Conservation (phyloP, 176 grass and related monocot genomes). For the Ensete glaucum region DNA sequence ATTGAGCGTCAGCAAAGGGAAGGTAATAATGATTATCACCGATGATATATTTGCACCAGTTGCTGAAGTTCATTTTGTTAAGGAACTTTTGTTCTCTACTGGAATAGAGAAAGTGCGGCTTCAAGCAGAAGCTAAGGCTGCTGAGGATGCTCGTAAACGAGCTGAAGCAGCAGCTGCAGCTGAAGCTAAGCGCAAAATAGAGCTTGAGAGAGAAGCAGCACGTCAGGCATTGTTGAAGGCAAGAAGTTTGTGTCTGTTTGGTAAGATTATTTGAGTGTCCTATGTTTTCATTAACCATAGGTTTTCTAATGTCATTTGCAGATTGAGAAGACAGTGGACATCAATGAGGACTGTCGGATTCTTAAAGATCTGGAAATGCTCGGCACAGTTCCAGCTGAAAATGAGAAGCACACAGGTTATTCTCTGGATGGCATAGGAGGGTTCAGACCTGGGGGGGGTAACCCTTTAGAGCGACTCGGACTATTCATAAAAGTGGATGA, state of each 20-base stretch:
- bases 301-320: constrained; percentile 19
- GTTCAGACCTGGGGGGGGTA: constrained; percentile 45
- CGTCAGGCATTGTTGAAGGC: constrained; percentile 79
- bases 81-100: constrained; percentile 1
- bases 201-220: constrained; percentile 81
- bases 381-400: constrained; percentile 44
- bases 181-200: constrained; percentile 68
- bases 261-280: background rate
- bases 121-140: constrained; percentile 86
- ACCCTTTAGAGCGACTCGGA: constrained; percentile 77
- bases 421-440: constrained; percentile 57
- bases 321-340: constrained; percentile 86
- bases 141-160: constrained; percentile 64
- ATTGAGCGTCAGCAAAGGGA: constrained; percentile 78
- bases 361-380: constrained; percentile 83
- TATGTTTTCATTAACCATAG: constrained; percentile 8
- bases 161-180: constrained; percentile 72
- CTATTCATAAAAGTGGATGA: constrained; percentile 84
- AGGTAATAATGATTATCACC: constrained; percentile 37
- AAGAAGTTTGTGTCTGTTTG: constrained; percentile 24
- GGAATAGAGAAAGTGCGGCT: constrained; percentile 68
- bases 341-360: constrained; percentile 54
- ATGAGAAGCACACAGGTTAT: constrained; percentile 57
- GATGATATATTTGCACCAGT: background rate
- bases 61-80: background rate